Percentiles rank a stretch among this genome's conserved stretches.
Evolutionary conservation across 768 basidiomycete species (phyloP).

Genomic region (Trichaptum fuscoviolaceum): DNA sequence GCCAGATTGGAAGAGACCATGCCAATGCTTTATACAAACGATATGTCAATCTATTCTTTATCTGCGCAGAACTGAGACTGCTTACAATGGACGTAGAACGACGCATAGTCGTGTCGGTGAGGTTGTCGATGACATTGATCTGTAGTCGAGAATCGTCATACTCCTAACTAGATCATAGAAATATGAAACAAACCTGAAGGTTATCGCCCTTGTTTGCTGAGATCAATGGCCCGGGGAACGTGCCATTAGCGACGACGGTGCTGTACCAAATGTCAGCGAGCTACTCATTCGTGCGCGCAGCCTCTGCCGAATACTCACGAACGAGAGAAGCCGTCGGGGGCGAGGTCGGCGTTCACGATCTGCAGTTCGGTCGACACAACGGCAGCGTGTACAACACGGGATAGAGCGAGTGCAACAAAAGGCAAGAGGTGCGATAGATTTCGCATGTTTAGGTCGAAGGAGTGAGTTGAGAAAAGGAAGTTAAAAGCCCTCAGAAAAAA

Average conservation of each 20-base stretch:
- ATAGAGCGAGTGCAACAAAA: neutral
- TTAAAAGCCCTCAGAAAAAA: neutral
- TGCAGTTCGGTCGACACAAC: neutral
- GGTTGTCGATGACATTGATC: conserved; percentile 11
- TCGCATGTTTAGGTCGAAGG: neutral
- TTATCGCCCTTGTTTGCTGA: conserved; percentile 37
- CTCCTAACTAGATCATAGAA: conserved; percentile 9
- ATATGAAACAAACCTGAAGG: conserved; percentile 17
- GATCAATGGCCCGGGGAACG: conserved; percentile 36
- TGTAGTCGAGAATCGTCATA: conserved; percentile 19
- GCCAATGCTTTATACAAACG: conserved; percentile 19
- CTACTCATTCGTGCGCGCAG: neutral
- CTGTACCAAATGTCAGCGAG: conserved; percentile 13
- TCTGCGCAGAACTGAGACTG: neutral
- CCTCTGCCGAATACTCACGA: neutral
- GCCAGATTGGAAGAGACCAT: conserved; percentile 28
- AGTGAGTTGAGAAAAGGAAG: too few species aligned
- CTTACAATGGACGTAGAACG: conserved; percentile 17
- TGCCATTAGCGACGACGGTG: conserved; percentile 37
- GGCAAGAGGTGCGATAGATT: neutral
- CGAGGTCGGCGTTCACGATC: conserved; percentile 1
- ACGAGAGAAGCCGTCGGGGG: neutral
- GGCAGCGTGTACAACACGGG: neutral
- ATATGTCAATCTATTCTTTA: neutral
- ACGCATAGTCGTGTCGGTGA: conserved; percentile 19